These are phyloP conservation scores for Auricularia sp. DNA, from an alignment of 768 basidiomycete genomes.

Conservation along the genomic window DNA sequence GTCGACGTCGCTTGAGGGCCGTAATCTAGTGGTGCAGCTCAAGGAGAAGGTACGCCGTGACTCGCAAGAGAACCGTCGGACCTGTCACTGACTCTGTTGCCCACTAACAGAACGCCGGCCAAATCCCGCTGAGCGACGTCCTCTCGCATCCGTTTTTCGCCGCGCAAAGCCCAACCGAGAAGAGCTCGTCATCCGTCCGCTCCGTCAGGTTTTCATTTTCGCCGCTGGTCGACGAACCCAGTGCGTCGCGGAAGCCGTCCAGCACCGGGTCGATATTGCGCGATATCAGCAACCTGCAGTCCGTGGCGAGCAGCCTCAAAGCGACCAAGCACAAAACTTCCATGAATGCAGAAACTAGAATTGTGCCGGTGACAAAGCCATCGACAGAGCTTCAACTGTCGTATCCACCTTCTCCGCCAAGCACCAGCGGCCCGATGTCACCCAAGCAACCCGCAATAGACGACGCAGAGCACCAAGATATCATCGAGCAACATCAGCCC, in stretches of 20 bases:
- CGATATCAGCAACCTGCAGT: not conserved
- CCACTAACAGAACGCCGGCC: conserved; percentile 12
- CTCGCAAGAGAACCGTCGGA: no score
- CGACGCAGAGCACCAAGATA: not conserved
- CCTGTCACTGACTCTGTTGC: not conserved
- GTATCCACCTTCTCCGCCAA: not conserved
- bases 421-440: not conserved
- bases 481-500: no score
- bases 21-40: no score
- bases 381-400: not conserved
- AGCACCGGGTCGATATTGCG: not conserved
- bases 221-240: not conserved
- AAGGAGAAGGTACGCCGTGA: no score
- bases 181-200: not conserved
- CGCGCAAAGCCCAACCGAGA: not conserved
- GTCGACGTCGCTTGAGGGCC: not conserved
- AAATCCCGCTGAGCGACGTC: conserved; percentile 19
- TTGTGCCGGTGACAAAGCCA: not conserved
- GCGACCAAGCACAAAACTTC: not conserved
- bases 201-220: not conserved
- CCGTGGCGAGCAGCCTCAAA: not conserved
- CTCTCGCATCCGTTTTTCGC: conserved; percentile 26
- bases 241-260: not conserved
- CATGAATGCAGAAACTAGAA: not conserved
- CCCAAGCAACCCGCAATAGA: not conserved